Evolutionary conservation across 352 stramenopile species (phyloP), one percentile per base, ranked within the genome.

Genomic region (Globisporangium lucens): DNA sequence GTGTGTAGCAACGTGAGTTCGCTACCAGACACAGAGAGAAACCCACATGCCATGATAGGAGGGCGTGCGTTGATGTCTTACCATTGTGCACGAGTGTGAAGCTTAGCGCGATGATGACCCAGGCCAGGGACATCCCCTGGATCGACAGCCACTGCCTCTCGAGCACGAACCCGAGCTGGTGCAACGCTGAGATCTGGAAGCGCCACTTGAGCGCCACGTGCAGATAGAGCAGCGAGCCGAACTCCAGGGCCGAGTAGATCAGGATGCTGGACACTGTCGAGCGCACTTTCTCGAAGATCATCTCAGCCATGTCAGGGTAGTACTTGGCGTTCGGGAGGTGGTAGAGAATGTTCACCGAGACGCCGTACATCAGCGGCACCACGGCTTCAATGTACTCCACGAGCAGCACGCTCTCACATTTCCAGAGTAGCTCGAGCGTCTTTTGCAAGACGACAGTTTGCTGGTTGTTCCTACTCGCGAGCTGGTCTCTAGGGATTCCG

Each of bases 381-480:
- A 3, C 51, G 4, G 27, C 20, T 29, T 57, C 51, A 2, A 57
- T 57, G 51, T 22, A 57, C 24, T 57, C 51, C 4, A 57, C 51
- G 24, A 57, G 51, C 13, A 36, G 12, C 24, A 57, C 51, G 13
- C 51, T 57, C 51, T 57, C 51, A 24, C 51, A 29, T 38, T 38
- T 60, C 43, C 7, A 27, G 3, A n/a, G 69, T 9, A 73, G 55
- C 20, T 74, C 65, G 9, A 78, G 66, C 2, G 67, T 61, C 7
- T 30, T 66, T 5, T 52, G 33, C 61, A 66, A 15, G 4, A 66
- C 5, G 5, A 35, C 22, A 0, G 30, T 60, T 24, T 8, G 33
- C 33, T 60, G 24, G 24, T 24, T 24, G 24, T 24, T 24, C 24
- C 24, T 24, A 24, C 24, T 24, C 24, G 24, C 24, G 24, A 24